Evolutionary conservation across 768 basidiomycete genomes (phyloP), one percentile per base, ranked within the genome.

Genomic region (Russula compacta): DNA sequence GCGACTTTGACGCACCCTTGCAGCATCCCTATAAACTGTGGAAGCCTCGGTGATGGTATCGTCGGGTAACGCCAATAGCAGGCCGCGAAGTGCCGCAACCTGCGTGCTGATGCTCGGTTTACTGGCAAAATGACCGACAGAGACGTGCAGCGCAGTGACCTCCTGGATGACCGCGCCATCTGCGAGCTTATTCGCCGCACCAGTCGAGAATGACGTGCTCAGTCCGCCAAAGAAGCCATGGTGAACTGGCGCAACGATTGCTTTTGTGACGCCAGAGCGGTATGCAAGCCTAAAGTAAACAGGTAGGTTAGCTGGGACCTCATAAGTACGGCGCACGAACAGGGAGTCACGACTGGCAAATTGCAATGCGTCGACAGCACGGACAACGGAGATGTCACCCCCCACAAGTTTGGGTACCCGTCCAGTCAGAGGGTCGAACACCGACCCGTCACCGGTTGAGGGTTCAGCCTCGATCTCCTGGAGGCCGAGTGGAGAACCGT

Each of bases 291-390:
- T 92, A 66, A 39, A 33, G 53, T 48, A n/a, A 32, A 6, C 21
- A 14, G 24, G 24, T 12, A 10, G 6, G 39, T 70, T 39, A 67
- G 59, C 46, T 46, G 42, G 21, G 36, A 21, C 44, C 49, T 24
- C 14, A 39, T n/a, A 5, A 9, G 52, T 32, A 53, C 19, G 49
- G 17, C 24, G 58, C 32, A 67, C 76, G 64, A 66, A 84, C 84
- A 84, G 68, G 17, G 79, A 75, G 56, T 83, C 78, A 10, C 83
- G 81, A 17, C 84, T 81, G 2, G 77, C 77, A 67, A 87, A 91
- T 60, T 81, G 79, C 36, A 89, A 76, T 0, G 92, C 91, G 68
- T 94, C 91, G 4, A 80, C 79, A 9, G 87, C 92, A 38, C 77
- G 77, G 24, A 81, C 73, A n/a, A 81, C 69, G 3, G 75, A 71